Base-by-base conservation (phyloP, 768 basidiomycete genomes). In the Heimioporus sp. region DNA sequence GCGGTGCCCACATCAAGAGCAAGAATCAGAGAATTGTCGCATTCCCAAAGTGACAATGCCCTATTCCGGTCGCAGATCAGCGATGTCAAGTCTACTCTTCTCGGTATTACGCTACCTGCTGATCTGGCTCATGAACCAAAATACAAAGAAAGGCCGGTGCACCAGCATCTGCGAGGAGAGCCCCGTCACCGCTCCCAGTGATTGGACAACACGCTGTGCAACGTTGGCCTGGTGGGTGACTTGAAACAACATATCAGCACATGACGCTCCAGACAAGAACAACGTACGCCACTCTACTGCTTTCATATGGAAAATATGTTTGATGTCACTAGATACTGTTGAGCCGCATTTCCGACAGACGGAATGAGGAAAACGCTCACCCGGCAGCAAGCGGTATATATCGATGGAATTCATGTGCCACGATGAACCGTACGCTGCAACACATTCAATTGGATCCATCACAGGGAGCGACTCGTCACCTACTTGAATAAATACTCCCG, bases 401-500 rank as follows among this genome's bases (percentile, higher is more conserved):
- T 45, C 80, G 75, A 61, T 76, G 81, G 60, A 86, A 87, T 56
- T 87, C 87, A 55, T 85, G 78, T 7, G 83, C 81, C 43, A 91
- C 81, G 56, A 76, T 81, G 80, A 84, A 83, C 30, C 87, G 78
- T 34, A 80, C 82, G 59, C 88, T 90, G 50, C 19, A 20, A 40
- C 12, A 42, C 10, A 13, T 37, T 61, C 20, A 53, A 43, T 46
- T 37, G 10, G 20, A 48, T 43, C 40, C 42, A n/a, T 43, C 39
- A 38, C 31, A 47, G 47, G 36, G 28, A 35, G 40, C 20, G 24
- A 20, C 13, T 12, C 21, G 70, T 28, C 24, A 28, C 86, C 66
- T 64, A 88, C 88, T 88, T 88, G 75, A 88, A 90, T 24, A 90
- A 72, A 58, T 80, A 86, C 58, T 90, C 89, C 42, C 86, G 75